phyloP scores from a whole-genome alignment of 177 flowering plant genomes.

The Vitis hybrid region DNA sequence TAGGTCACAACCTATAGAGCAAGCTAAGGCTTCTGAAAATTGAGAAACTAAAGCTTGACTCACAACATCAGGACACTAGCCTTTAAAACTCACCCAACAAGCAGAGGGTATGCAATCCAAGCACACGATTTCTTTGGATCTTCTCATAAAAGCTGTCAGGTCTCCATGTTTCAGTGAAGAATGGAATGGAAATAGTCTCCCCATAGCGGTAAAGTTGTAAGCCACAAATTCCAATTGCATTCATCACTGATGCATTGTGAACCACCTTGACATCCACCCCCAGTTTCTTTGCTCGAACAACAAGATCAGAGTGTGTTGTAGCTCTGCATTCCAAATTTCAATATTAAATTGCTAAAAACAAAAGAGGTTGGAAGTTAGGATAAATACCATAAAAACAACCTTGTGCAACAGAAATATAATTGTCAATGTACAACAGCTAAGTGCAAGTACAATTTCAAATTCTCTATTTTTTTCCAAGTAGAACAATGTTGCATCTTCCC shows the following conservation, averaged over 20 bases:
- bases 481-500: too few relatives aligned
- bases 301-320: slow-evolving; percentile 89
- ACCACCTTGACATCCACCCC: slow-evolving; percentile 77
- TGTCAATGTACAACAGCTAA: too few relatives aligned
- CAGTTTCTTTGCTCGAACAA: slow-evolving; percentile 81
- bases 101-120: slow-evolving; percentile 91
- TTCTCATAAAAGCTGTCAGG: slow-evolving; percentile 95
- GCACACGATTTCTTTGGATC: slow-evolving; percentile 59
- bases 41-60: background rate
- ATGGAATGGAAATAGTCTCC: slow-evolving; percentile 89
- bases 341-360: background rate
- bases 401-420: too few relatives aligned
- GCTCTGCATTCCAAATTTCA: slow-evolving; percentile 49
- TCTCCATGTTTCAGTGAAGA: slow-evolving; percentile 91
- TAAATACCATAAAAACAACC: too few relatives aligned
- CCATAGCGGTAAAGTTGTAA: slow-evolving; percentile 92
- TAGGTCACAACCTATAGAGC: background rate
- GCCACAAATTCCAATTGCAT: slow-evolving; percentile 93
- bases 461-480: too few relatives aligned
- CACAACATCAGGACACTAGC: background rate
- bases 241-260: slow-evolving; percentile 95
- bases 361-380: too few relatives aligned
- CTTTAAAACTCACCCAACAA: slow-evolving; percentile 60
- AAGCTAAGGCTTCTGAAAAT: background rate
- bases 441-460: too few relatives aligned